Conservation (phyloP, 441 rosid species). For the Adansonia rubrostipa region DNA sequence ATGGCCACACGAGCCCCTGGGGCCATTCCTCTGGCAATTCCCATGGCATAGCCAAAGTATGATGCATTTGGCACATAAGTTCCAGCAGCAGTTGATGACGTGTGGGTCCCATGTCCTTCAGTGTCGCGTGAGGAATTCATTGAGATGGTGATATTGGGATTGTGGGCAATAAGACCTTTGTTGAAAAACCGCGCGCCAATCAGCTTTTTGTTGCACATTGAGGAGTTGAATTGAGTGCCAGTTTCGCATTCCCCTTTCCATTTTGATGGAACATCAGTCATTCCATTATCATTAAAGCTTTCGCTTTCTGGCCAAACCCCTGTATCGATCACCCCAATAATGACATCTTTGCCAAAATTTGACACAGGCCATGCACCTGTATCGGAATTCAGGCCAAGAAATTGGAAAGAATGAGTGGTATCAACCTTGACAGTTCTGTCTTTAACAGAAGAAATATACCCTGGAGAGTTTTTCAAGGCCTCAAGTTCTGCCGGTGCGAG, state of each 20-base stretch:
- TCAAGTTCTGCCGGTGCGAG: constrained; percentile 50
- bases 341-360: constrained; percentile 43
- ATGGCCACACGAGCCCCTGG: constrained; percentile 43
- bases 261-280: constrained; percentile 40
- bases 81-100: constrained; percentile 49
- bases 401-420: constrained; percentile 42
- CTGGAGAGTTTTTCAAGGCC: constrained; percentile 47
- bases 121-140: constrained; percentile 50
- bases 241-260: constrained; percentile 52
- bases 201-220: constrained; percentile 51
- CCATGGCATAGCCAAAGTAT: constrained; percentile 44
- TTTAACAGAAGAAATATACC: constrained; percentile 46
- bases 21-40: constrained; percentile 43
- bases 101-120: constrained; percentile 50
- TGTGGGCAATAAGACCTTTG: constrained; percentile 37
- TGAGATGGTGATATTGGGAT: constrained; percentile 43
- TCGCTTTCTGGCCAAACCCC: constrained; percentile 53
- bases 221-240: constrained; percentile 44
- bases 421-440: constrained; percentile 49
- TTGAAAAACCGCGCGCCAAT: constrained; percentile 50
- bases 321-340: constrained; percentile 44
- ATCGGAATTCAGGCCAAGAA: constrained; percentile 38
- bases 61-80: constrained; percentile 34
- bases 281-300: constrained; percentile 41
- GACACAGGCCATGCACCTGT: constrained; percentile 51